Base-by-base conservation (phyloP, 2,329 filamentous ascomycete species). In the Diaporthe aspalathi region DNA sequence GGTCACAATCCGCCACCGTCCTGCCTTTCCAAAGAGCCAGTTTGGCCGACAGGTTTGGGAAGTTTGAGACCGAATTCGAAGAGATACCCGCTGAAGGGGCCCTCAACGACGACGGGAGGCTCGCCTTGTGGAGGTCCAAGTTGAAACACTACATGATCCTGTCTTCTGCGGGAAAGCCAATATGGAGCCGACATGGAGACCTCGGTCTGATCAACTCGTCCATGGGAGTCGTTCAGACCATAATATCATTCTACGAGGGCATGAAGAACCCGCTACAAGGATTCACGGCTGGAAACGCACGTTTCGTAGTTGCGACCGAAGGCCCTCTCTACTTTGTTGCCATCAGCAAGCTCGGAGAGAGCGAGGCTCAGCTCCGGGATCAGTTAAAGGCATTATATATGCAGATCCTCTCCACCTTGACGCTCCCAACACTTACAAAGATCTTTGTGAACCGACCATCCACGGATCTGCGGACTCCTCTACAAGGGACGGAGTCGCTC, bases 141-240 rank as follows among this genome's bases (percentile, higher is more conserved):
- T 87, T 95, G 74, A 99, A 99, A 82, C 96, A 99, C 82, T 99
- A 97, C 81, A 90, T 99, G 82, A 97, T 99, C 77, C 85, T 99
- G 1, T 98, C 96, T 2, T 95, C 94, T 17, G 95, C 97, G 12
- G 96, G 96, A 24, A 99, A 99, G 80, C 97, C 96, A 14, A 97
- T 99, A 62, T 99, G 95, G 86, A 98, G 94, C 78, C 90, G 97
- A 62, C 95, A 99, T 79, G 96, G 97, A 50, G 94, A 98, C 76
- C 88, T 97, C 75, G 91, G 92, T 68, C 85, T 98, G 53, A 94
- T 98, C 79, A 97, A 97, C 76, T 93, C 93, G 65, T 98, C 96
- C 76, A 95, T 98, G 80, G 96, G 96, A 50, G 92, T 99, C 22
- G 92, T 98, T 2, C 96, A 98, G 80, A 99, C 96, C 53, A 95